Evolutionary conservation across 169 alveolate genomes (phyloP).

Genomic region (Plasmodium billcollinsi): DNA sequence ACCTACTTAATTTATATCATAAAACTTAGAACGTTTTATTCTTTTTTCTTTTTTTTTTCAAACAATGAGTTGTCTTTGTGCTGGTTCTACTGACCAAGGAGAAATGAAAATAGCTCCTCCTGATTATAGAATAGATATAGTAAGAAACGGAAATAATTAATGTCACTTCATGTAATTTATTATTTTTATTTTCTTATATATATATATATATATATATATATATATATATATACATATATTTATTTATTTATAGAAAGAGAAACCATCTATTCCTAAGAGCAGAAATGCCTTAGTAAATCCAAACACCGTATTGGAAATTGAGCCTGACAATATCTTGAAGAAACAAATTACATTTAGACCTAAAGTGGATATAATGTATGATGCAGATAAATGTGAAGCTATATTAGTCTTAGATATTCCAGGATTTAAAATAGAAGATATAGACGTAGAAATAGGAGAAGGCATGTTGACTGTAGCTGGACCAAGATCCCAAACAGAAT

Average conservation of each 20-base stretch:
- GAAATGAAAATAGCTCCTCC: conserved; percentile 53
- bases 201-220: neutral
- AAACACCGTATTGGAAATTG: conserved; percentile 84
- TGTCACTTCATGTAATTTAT: neutral
- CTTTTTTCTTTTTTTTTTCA: conserved; percentile 16
- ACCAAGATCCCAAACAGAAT: conserved; percentile 86
- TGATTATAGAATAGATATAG: conserved; percentile 39
- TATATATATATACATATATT: neutral
- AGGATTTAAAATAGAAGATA: conserved; percentile 83
- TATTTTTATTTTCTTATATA: conserved; percentile 3
- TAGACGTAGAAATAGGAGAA: conserved; percentile 82
- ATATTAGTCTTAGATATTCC: conserved; percentile 86
- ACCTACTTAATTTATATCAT: conserved; percentile 13
- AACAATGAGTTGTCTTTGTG: conserved; percentile 59
- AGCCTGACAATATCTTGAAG: conserved; percentile 83
- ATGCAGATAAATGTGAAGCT: conserved; percentile 79
- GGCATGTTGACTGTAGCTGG: conserved; percentile 84
- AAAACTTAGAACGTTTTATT: neutral
- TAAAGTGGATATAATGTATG: conserved; percentile 86
- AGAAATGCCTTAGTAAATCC: conserved; percentile 84
- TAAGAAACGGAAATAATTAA: neutral
- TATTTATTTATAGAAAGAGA: conserved; percentile 73
- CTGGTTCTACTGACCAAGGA: conserved; percentile 59
- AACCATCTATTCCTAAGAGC: conserved; percentile 85
- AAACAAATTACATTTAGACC: conserved; percentile 84